Evolutionary conservation across 2,329 filamentous ascomycete species (phyloP).

Genomic region (Ascosphaera aggregata): DNA sequence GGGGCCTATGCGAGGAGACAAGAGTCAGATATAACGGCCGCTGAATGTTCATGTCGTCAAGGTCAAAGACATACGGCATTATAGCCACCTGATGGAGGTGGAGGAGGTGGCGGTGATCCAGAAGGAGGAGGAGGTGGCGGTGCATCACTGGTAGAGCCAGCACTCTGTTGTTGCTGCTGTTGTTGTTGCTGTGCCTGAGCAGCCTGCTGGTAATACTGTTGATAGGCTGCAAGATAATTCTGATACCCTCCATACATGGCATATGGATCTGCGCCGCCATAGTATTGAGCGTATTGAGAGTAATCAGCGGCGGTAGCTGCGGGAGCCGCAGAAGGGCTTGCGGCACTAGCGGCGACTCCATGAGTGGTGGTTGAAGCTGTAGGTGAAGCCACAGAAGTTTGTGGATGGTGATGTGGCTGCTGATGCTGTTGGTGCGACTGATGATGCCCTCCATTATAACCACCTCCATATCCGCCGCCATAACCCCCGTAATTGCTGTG

Average conservation of each 20-base stretch:
- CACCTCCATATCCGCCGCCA: conserved; percentile 12
- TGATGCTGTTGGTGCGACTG: not conserved
- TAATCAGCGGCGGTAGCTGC: conserved; percentile 35
- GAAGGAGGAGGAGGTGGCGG: conserved; percentile 38
- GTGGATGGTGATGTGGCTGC: not conserved
- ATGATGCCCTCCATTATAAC: conserved; percentile 11
- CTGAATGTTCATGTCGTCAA: too few relatives aligned
- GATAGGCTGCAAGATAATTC: conserved; percentile 37
- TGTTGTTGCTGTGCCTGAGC: conserved; percentile 25
- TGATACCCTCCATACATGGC: conserved; percentile 77
- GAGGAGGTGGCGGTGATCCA: conserved; percentile 35
- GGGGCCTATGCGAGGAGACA: not conserved
- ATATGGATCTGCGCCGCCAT: conserved; percentile 54
- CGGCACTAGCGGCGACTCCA: conserved; percentile 20
- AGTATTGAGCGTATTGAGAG: conserved; percentile 68
- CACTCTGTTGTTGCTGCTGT: conserved; percentile 18
- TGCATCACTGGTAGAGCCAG: conserved; percentile 25
- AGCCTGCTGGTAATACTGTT: conserved; percentile 52
- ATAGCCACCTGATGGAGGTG: conserved; percentile 35
- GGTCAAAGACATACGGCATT: conserved; percentile 30
- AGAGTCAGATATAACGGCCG: not conserved
- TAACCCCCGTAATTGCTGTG: conserved; percentile 20
- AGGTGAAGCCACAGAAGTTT: conserved; percentile 5
- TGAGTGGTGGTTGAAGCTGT: conserved; percentile 20
- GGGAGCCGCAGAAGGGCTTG: conserved; percentile 9